Percentiles rank a stretch among this genome's conserved stretches.
These are phyloP conservation scores for Dissophora ornata DNA, from an alignment of 192 early-diverging fungal species.

Conservation along the genomic window DNA sequence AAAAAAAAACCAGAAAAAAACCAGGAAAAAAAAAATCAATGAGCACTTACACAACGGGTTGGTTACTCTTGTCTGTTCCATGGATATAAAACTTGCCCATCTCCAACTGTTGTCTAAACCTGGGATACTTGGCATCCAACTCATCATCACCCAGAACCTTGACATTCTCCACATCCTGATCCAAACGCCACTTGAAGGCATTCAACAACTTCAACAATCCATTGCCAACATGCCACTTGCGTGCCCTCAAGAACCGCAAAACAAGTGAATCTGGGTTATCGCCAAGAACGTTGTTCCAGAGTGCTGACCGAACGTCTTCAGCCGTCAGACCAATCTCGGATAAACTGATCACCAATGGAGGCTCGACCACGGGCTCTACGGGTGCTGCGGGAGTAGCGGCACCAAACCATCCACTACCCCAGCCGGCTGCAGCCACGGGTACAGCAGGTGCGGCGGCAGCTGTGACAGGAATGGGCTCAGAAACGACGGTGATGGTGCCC, in stretches of 20 bases:
- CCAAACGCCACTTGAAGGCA: conserved; percentile 80
- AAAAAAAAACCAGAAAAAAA: conserved; percentile 7
- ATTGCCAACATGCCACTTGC: conserved; percentile 88
- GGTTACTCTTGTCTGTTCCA: conserved; percentile 63
- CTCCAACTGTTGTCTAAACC: conserved; percentile 54
- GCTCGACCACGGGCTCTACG: conserved; percentile 30
- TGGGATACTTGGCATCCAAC: conserved; percentile 35
- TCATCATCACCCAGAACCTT: conserved; percentile 33
- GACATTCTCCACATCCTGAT: conserved; percentile 66
- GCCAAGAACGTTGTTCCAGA: conserved; percentile 35
- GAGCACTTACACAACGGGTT: conserved; percentile 63
- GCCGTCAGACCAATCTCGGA: conserved; percentile 28
- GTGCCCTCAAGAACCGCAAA: conserved; percentile 87
- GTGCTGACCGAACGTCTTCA: not conserved
- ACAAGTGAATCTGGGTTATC: conserved; percentile 69
- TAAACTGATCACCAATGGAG: conserved; percentile 25
- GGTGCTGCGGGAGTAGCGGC: conserved; percentile 21
- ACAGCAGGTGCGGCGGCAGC: not conserved
- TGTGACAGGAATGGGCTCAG: conserved; percentile 4
- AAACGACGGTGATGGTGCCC: not conserved
- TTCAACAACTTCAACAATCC: conserved; percentile 77
- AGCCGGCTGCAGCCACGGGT: conserved; percentile 3
- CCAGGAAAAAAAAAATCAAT: not conserved
- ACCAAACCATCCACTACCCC: conserved; percentile 33
- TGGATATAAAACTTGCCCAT: conserved; percentile 62